Evolutionary conservation across 1,284 basidiomycete species (phyloP).

Genomic region (Tylopilus sp.): DNA sequence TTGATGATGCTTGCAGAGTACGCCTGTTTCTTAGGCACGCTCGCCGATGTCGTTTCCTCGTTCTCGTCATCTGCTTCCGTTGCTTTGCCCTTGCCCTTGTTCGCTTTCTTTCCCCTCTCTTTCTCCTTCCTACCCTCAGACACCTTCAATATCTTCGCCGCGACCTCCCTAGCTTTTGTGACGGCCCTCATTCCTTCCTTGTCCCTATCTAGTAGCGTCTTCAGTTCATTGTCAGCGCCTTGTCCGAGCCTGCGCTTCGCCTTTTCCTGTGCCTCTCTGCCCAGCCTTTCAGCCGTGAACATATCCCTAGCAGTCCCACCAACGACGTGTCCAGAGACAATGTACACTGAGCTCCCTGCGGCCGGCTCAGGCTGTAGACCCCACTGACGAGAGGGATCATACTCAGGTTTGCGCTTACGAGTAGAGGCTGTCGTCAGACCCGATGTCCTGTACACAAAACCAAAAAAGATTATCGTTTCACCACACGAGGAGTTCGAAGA

Average conservation of each 20-base stretch:
- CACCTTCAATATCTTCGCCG: slow-evolving; percentile 23
- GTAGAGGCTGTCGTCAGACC: slow-evolving; percentile 52
- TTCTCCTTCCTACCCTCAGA: slow-evolving; percentile 14
- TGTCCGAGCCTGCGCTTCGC: slow-evolving; percentile 57
- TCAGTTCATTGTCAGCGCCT: slow-evolving; percentile 57
- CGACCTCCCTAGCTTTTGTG: slow-evolving; percentile 49
- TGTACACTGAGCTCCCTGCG: slow-evolving; percentile 60
- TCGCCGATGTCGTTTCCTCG: slow-evolving; percentile 19
- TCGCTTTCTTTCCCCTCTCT: slow-evolving; percentile 25
- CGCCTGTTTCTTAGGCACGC: slow-evolving; percentile 36
- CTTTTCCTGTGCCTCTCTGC: slow-evolving; percentile 68
- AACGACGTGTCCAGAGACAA: slow-evolving; percentile 72
- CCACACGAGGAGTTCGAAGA: too few relatives aligned
- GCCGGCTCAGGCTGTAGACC: slow-evolving; percentile 56
- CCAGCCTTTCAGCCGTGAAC: slow-evolving; percentile 59
- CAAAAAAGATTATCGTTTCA: background rate
- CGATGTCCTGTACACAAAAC: slow-evolving; percentile 49
- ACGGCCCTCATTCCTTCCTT: slow-evolving; percentile 59
- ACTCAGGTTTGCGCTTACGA: slow-evolving; percentile 50
- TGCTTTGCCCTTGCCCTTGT: slow-evolving; percentile 18
- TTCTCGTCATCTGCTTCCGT: slow-evolving; percentile 16
- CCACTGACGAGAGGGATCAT: slow-evolving; percentile 65
- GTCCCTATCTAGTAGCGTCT: slow-evolving; percentile 55
- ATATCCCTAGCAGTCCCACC: slow-evolving; percentile 43
- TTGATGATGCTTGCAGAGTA: slow-evolving; percentile 65